Base-by-base conservation (phyloP, 1,139 yeast species). In the Protomyces gravidus region DNA sequence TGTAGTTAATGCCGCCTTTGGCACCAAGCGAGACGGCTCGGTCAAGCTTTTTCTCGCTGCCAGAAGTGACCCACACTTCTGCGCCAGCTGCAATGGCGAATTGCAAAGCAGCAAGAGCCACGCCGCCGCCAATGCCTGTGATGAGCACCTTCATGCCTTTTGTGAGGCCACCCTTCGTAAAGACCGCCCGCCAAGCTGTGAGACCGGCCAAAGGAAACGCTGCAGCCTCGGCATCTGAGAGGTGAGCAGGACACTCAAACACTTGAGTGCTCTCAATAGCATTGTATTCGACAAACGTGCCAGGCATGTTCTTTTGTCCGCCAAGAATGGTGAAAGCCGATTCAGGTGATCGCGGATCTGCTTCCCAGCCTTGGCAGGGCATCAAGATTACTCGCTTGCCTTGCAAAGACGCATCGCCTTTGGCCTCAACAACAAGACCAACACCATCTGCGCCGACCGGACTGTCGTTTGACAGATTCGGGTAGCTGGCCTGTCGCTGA, bases 121-220 rank as follows among this genome's bases (percentile, higher is more conserved):
- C 67, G n/a, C 67, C 67, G 15, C 67, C 67, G n/a, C 67, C 67
- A 21, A 62, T 56, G 17, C 67, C 67, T 7, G 67, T 65, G 26
- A 65, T 55, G n/a, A 65, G 58, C 5, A 64, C 46, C 17, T 21
- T 55, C 59, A 40, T 33, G 17, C 59, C 47, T 30, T 23, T 17
- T 50, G 57, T 21, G 50, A 40, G 33, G 25, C 46, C 45, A 49
- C 61, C 39, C 36, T 48, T 56, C 19, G 65, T 59, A 49, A 61
- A 56, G 21, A 61, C 55, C 2, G 65, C 65, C 4, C 66, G 62
- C 50, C 55, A 64, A 2, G 65, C 66, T 1, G 66, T 64, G 40
- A 64, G 57, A n/a, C 64, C 65, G 6, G 64, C 63, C 15, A 64
- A 39, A 5, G 66, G 66, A 9, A 64, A 51, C 17, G 66, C 66